A percentile compares a stretch with the other conserved stretches of the same genome.
These are phyloP conservation scores for Macrophomina pseudophaseolina DNA, from an alignment of 2,329 filamentous ascomycete genomes.

Conservation along the genomic window DNA sequence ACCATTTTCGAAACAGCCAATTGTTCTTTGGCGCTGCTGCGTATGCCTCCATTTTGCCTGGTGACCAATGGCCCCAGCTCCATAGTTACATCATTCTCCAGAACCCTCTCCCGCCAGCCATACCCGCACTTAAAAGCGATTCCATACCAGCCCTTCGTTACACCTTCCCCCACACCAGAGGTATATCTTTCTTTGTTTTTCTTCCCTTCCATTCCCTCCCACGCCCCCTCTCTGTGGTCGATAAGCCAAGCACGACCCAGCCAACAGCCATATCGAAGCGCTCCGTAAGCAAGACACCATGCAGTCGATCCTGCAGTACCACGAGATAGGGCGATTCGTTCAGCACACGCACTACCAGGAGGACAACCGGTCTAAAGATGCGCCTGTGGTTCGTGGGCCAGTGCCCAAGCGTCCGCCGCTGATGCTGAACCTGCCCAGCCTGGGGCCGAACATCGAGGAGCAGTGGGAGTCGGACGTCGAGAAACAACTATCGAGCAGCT, in stretches of 20 bases:
- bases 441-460: conserved; percentile 2
- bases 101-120: neutral
- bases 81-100: neutral
- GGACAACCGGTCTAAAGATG: conserved; percentile 17
- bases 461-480: conserved; percentile 6
- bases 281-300: neutral
- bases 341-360: conserved; percentile 18
- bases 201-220: neutral
- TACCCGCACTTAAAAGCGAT: neutral
- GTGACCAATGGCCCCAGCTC: neutral
- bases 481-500: conserved; percentile 1
- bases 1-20: neutral
- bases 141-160: neutral
- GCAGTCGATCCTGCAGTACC: conserved; percentile 26
- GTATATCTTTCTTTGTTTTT: neutral
- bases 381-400: neutral
- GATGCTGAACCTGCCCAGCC: neutral
- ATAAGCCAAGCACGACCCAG: neutral
- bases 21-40: neutral
- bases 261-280: neutral
- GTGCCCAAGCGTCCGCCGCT: neutral
- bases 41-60: neutral
- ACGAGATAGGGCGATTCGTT: conserved; percentile 19
- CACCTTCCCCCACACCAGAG: neutral
- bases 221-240: neutral